These are phyloP conservation scores for Picea glauca DNA, from an alignment of 75 land plant genomes.

Conservation along the genomic window DNA sequence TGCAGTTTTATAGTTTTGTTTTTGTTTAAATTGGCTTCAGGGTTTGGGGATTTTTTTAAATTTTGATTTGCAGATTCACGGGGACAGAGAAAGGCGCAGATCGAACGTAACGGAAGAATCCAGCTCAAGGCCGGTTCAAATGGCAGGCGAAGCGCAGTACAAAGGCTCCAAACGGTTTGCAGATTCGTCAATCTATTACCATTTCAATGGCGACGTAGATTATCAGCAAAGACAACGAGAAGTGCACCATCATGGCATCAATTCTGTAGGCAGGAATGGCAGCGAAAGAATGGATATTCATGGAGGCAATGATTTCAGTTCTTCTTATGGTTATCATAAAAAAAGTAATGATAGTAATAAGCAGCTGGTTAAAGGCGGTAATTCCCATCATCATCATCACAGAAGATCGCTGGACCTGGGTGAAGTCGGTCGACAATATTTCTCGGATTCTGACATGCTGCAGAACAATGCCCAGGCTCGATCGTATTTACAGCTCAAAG, in stretches of 20 bases:
- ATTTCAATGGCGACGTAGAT: not conserved
- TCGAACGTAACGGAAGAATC: not conserved
- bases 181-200: not conserved
- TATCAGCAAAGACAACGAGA: constrained; percentile 6
- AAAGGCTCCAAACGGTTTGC: not conserved
- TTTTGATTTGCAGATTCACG: not conserved
- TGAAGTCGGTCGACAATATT: not conserved
- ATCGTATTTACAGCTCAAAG: not conserved
- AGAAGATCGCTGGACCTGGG: constrained; percentile 9
- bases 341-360: too few relatives aligned
- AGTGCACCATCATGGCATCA: too few relatives aligned
- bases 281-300: too few relatives aligned
- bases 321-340: too few relatives aligned
- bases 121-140: not conserved
- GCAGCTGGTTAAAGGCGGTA: too few relatives aligned
- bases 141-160: not conserved
- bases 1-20: not conserved
- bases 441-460: not conserved
- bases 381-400: not conserved
- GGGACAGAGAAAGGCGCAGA: constrained; percentile 3
- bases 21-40: not conserved
- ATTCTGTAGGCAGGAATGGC: not conserved
- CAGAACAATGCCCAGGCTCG: not conserved
- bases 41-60: not conserved
- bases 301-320: too few relatives aligned